Evolutionary conservation across 108 stramenopile genomes (phyloP).

Genomic region (Cylindrotheca fusiformis): DNA sequence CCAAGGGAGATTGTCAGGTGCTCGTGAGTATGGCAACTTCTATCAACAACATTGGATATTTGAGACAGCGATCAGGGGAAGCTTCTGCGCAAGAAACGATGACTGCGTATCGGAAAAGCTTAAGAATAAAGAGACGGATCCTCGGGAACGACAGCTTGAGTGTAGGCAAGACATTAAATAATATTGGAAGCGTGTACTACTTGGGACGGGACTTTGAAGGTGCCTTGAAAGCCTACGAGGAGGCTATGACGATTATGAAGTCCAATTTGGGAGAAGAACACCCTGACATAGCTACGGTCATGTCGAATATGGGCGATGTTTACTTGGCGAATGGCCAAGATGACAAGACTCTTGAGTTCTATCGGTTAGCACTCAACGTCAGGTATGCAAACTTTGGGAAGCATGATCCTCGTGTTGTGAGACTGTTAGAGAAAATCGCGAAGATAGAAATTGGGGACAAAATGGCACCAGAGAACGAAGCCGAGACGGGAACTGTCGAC

Average conservation of each 20-base stretch:
- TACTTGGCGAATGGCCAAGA: conserved; percentile 32
- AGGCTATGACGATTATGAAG: conserved; percentile 52
- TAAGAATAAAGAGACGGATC: conserved; percentile 53
- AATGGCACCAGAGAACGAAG: conserved; percentile 1
- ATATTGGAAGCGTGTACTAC: conserved; percentile 70
- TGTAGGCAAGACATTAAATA: conserved; percentile 74
- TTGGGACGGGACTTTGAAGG: conserved; percentile 42
- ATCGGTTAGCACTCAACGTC: conserved; percentile 34
- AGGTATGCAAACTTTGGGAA: conserved; percentile 40
- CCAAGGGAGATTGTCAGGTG: conserved; percentile 18
- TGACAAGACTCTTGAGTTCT: conserved; percentile 23
- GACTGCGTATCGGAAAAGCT: conserved; percentile 57
- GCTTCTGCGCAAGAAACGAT: conserved; percentile 55
- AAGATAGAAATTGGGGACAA: conserved; percentile 45
- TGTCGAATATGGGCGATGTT: conserved; percentile 69
- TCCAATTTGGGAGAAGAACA: conserved; percentile 44
- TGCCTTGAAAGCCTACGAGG: conserved; percentile 56
- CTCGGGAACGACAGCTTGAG: conserved; percentile 58
- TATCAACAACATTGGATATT: conserved; percentile 66
- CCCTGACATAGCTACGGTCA: conserved; percentile 65
- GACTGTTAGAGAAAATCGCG: conserved; percentile 59
- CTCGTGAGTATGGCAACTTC: conserved; percentile 61
- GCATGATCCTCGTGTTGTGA: conserved; percentile 38
- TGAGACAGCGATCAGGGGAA: conserved; percentile 49
- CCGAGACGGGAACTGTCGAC: conserved; percentile 1